Evolutionary conservation across 78 protist species (phyloP).

Genomic region (Cavenderia fasciculata): DNA sequence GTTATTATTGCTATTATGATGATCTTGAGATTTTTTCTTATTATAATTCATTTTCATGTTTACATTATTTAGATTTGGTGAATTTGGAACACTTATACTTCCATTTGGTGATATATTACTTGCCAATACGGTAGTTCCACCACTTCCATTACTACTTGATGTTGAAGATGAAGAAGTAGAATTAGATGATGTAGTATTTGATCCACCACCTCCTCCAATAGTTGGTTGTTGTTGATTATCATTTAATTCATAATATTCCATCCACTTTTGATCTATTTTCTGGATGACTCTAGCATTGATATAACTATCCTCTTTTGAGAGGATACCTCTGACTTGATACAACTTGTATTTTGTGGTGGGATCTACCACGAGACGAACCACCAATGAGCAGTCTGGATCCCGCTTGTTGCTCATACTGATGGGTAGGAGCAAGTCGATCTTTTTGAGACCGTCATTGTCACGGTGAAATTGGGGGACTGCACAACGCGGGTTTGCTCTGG

Average conservation of each 20-base stretch:
- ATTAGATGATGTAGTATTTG: no score
- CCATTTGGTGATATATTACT: neutral
- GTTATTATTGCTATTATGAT: no score
- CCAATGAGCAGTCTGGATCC: slow-evolving; percentile 66
- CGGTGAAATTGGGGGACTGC: slow-evolving; percentile 61
- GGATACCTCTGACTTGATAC: slow-evolving; percentile 38
- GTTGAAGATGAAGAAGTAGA: neutral
- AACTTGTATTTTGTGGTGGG: neutral
- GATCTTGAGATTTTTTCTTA: no score
- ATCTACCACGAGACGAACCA: no score
- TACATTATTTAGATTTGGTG: neutral
- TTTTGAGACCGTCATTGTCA: slow-evolving; percentile 6
- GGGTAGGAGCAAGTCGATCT: slow-evolving; percentile 41
- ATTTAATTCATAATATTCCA: slow-evolving; percentile 23
- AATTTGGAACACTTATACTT: no score
- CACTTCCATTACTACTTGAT: neutral
- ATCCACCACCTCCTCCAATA: no score
- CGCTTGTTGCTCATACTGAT: slow-evolving; percentile 2
- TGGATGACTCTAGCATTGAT: slow-evolving; percentile 65
- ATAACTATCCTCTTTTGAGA: slow-evolving; percentile 57
- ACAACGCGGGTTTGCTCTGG: slow-evolving; percentile 44
- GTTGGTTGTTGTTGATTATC: neutral
- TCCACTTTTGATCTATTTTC: slow-evolving; percentile 70
- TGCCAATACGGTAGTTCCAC: neutral
- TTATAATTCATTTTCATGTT: neutral